Percentiles rank a stretch among this genome's conserved stretches.
phyloP scores from a whole-genome alignment of 441 rosid genomes.

The Kokia cookei region DNA sequence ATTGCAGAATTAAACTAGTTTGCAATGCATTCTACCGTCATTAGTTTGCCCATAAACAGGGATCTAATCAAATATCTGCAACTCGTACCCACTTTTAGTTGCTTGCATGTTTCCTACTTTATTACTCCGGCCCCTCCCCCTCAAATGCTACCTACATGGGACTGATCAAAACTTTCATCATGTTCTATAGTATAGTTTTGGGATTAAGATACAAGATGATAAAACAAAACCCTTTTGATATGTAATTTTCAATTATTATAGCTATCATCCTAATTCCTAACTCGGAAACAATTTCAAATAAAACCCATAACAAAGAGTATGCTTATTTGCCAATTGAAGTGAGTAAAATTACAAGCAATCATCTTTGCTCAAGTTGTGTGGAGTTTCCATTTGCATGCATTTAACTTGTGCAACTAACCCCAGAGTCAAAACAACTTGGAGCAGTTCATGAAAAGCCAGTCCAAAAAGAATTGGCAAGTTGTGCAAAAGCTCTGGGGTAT shows the following conservation, averaged over 20 bases:
- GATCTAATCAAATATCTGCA: neutral
- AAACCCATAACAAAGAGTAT: neutral
- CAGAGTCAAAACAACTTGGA: neutral
- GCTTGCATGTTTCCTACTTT: neutral
- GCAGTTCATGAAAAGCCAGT: neutral
- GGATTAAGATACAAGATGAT: neutral
- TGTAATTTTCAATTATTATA: neutral
- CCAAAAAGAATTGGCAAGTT: neutral
- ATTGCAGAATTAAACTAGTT: neutral
- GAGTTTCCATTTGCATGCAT: neutral
- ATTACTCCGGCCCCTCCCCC: neutral
- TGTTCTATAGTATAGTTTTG: neutral
- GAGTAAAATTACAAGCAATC: neutral
- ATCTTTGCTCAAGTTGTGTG: neutral
- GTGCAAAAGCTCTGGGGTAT: too few relatives aligned
- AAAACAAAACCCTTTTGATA: neutral
- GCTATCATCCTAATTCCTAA: neutral
- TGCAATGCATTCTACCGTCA: neutral
- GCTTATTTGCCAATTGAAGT: neutral
- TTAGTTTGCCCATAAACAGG: too few relatives aligned
- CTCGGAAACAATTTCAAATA: neutral
- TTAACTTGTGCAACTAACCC: neutral
- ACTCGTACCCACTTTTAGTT: neutral
- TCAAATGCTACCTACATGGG: neutral
- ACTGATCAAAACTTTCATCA: neutral